These are phyloP conservation scores for Xenoacremonium recifei DNA, from an alignment of 2,329 filamentous ascomycete genomes.

Conservation along the genomic window DNA sequence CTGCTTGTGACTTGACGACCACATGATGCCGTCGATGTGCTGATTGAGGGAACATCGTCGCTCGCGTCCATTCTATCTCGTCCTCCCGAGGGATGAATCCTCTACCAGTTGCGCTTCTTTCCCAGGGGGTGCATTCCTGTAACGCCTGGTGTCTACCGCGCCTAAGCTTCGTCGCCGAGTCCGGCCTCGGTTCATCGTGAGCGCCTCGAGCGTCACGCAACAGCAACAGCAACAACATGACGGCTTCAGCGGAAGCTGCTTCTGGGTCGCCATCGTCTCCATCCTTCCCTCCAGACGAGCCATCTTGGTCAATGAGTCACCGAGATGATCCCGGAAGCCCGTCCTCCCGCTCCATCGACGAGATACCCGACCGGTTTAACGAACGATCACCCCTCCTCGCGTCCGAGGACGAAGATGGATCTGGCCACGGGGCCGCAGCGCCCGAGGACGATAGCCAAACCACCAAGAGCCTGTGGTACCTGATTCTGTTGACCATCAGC, in stretches of 20 bases:
- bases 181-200: too few species aligned
- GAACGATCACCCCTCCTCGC: constrained; percentile 33
- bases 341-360: constrained; percentile 16
- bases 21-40: constrained; percentile 20
- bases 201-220: too few species aligned
- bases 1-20: constrained; percentile 8
- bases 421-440: constrained; percentile 3
- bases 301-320: constrained; percentile 8
- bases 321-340: constrained; percentile 6
- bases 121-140: too few species aligned
- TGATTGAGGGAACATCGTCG: background rate
- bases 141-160: too few species aligned
- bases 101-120: too few species aligned
- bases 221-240: too few species aligned
- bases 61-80: background rate
- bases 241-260: background rate
- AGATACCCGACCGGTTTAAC: constrained; percentile 14
- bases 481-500: constrained; percentile 81
- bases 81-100: background rate
- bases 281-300: background rate
- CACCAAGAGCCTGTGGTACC: constrained; percentile 80
- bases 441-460: constrained; percentile 42
- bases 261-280: too few species aligned
- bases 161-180: too few species aligned
- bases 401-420: constrained; percentile 10